A percentile compares a stretch with the other conserved stretches of the same genome.
Conservation (phyloP, 768 basidiomycete species). For the Tephrocybe sp. region DNA sequence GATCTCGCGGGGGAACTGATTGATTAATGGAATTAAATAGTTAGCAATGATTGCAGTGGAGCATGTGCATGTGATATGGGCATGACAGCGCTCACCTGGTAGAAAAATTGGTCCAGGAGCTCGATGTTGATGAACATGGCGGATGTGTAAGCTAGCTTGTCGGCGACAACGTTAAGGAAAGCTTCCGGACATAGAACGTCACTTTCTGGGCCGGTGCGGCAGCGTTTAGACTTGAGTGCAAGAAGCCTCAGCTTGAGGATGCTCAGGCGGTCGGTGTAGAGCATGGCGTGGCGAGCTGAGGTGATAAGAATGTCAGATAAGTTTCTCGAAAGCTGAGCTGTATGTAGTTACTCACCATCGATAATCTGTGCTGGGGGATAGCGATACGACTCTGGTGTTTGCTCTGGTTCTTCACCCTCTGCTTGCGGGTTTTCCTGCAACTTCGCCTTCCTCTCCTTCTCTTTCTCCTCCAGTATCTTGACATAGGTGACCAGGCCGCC, state of each 20-base stretch:
- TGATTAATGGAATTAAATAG: background rate
- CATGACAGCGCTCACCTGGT: conserved; percentile 72
- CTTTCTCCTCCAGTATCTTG: conserved; percentile 74
- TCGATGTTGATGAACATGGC: conserved; percentile 99
- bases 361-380: conserved; percentile 90
- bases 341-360: conserved; percentile 82
- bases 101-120: conserved; percentile 97
- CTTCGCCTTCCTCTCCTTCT: conserved; percentile 59
- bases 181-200: conserved; percentile 94
- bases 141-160: conserved; percentile 94
- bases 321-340: too few relatives aligned
- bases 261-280: conserved; percentile 78
- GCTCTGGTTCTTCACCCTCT: conserved; percentile 29
- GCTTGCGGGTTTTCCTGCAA: conserved; percentile 40
- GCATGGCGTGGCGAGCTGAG: conserved; percentile 87
- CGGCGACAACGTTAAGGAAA: conserved; percentile 94
- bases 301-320: conserved; percentile 13
- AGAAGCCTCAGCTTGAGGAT: conserved; percentile 85
- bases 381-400: conserved; percentile 73
- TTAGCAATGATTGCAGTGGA: background rate
- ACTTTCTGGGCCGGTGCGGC: conserved; percentile 83
- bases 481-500: conserved; percentile 79
- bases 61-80: too few relatives aligned
- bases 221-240: conserved; percentile 87
- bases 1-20: conserved; percentile 94